Evolutionary conservation across 129 eudicot genomes (phyloP).

Genomic region (Tagetes erecta): DNA sequence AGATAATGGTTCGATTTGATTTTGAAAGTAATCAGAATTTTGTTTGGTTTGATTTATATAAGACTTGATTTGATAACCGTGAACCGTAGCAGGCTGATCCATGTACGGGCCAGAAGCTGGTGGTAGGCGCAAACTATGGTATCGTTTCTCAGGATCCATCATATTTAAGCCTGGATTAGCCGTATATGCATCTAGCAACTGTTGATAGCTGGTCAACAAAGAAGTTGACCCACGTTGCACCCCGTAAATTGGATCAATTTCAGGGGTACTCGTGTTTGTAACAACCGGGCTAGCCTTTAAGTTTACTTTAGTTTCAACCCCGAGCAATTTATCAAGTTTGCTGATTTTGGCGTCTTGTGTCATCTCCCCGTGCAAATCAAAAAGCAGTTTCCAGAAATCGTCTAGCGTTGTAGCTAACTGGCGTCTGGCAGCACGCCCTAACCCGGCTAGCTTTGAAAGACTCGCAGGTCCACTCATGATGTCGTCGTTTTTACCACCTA

Average conservation of each 20-base stretch:
- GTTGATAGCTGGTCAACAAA: slow-evolving; percentile 53
- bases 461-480: slow-evolving; percentile 74
- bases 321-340: slow-evolving; percentile 70
- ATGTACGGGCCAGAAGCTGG: slow-evolving; percentile 37
- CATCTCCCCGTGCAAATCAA: slow-evolving; percentile 82
- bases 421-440: slow-evolving; percentile 93
- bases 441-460: slow-evolving; percentile 81
- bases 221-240: slow-evolving; percentile 51
- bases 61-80: slow-evolving; percentile 69
- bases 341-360: slow-evolving; percentile 67
- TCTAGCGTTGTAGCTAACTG: slow-evolving; percentile 72
- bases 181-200: slow-evolving; percentile 54
- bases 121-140: slow-evolving; percentile 76
- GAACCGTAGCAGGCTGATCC: slow-evolving; percentile 88
- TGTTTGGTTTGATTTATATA: slow-evolving; percentile 49
- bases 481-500: slow-evolving; percentile 75
- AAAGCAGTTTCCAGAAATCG: slow-evolving; percentile 92
- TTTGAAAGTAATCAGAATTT: slow-evolving; percentile 26
- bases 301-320: slow-evolving; percentile 52
- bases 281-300: slow-evolving; percentile 40
- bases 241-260: slow-evolving; percentile 51
- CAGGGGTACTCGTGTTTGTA: slow-evolving; percentile 31
- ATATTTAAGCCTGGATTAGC: slow-evolving; percentile 40
- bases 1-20: slow-evolving; percentile 37
- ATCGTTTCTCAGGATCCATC: slow-evolving; percentile 81